Conservation (phyloP, 2,329 filamentous ascomycete genomes). For the Pseudogymnoascus sp. region DNA sequence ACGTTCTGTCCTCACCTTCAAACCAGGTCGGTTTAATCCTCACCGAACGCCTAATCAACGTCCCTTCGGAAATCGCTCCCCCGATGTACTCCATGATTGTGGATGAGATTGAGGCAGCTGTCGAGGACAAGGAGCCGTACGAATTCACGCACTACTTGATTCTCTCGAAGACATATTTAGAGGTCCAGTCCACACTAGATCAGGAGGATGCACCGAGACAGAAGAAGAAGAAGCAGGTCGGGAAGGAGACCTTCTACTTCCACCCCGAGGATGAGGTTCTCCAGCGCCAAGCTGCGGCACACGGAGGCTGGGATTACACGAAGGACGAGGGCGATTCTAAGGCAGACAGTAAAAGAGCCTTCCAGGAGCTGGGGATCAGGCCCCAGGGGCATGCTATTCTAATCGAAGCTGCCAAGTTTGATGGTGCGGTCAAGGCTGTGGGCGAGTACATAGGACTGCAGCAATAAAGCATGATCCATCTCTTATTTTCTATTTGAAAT, state of each 20-base stretch:
- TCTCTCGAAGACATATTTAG: slow-evolving; percentile 83
- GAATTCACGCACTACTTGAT: slow-evolving; percentile 89
- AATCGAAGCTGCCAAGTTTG: slow-evolving; percentile 73
- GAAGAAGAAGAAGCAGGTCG: slow-evolving; percentile 58
- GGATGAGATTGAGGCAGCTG: slow-evolving; percentile 81
- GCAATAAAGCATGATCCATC: slow-evolving; percentile 28
- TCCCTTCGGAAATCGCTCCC: slow-evolving; percentile 85
- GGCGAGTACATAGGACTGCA: slow-evolving; percentile 60
- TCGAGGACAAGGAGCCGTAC: slow-evolving; percentile 88
- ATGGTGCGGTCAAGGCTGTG: slow-evolving; percentile 66
- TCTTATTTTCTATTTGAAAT: slow-evolving; percentile 9
- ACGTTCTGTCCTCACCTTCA: slow-evolving; percentile 48
- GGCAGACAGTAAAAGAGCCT: slow-evolving; percentile 87
- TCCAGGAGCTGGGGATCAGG: slow-evolving; percentile 86
- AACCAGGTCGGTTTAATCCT: slow-evolving; percentile 73
- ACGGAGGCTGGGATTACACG: slow-evolving; percentile 67
- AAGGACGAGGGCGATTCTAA: slow-evolving; percentile 69
- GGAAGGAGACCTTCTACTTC: slow-evolving; percentile 71
- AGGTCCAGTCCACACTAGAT: slow-evolving; percentile 75
- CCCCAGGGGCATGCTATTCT: slow-evolving; percentile 78
- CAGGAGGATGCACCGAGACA: slow-evolving; percentile 52
- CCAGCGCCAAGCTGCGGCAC: slow-evolving; percentile 63
- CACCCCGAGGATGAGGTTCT: slow-evolving; percentile 92
- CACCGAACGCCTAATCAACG: slow-evolving; percentile 92
- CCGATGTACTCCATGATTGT: slow-evolving; percentile 92